Percentiles rank a stretch among this genome's conserved stretches.
These are phyloP conservation scores for Pestalotiopsis fici DNA, from an alignment of 2,329 filamentous ascomycete genomes.

Conservation along the genomic window DNA sequence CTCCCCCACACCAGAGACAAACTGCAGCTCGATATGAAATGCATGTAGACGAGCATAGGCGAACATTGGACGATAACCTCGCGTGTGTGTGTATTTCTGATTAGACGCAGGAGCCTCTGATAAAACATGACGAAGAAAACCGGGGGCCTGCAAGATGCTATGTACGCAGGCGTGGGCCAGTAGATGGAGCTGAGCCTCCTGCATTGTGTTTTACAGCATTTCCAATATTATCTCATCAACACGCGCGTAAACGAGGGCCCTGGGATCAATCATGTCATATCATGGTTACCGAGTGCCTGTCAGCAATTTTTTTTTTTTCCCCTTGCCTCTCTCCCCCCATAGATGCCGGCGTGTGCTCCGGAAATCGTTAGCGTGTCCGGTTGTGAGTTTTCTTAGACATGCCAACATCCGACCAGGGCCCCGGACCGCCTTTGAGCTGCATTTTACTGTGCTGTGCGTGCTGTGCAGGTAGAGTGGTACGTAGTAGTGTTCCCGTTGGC, in stretches of 20 bases:
- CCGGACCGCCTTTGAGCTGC: neutral
- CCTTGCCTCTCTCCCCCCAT: no score
- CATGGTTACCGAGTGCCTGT: neutral
- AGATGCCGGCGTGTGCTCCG: neutral
- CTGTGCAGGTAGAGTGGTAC: neutral
- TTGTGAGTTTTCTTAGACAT: neutral
- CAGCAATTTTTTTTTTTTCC: neutral
- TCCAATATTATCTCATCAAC: neutral
- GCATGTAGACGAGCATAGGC: neutral
- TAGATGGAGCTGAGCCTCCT: neutral
- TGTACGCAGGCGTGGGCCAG: neutral
- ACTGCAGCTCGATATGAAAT: neutral
- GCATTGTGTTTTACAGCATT: neutral
- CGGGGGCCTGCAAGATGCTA: neutral
- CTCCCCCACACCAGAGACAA: neutral
- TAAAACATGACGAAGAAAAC: neutral
- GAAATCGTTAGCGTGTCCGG: neutral
- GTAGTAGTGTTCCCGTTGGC: neutral
- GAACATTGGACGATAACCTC: neutral
- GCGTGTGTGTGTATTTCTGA: neutral
- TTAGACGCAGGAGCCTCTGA: slow-evolving; percentile 1
- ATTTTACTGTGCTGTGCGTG: neutral
- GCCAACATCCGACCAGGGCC: neutral
- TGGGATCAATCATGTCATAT: neutral
- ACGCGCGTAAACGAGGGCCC: neutral